Evolutionary conservation across 495 filamentous ascomycete genomes (phyloP).

Genomic region (Penicillium riverlandense): DNA sequence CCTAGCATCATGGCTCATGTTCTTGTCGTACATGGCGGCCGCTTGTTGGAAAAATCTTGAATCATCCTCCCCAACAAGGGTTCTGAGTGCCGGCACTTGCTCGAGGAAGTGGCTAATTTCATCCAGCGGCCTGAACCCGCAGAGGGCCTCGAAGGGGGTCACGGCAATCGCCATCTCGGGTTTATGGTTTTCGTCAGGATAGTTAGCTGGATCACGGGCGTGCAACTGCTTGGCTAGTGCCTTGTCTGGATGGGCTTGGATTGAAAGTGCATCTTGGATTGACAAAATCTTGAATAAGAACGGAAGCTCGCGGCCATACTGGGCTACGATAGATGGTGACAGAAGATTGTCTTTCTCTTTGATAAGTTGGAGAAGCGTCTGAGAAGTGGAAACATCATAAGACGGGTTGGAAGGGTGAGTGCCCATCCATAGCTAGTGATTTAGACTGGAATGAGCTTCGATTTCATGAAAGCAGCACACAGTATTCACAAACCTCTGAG

Average conservation of each 20-base stretch:
- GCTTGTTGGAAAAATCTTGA: slow-evolving; percentile 61
- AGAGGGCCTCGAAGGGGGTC: slow-evolving; percentile 91
- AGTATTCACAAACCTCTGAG: too few relatives aligned
- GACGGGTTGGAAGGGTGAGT: slow-evolving; percentile 95
- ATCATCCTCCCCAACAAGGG: slow-evolving; percentile 63
- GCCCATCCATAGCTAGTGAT: slow-evolving; percentile 88
- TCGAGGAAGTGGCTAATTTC: slow-evolving; percentile 85
- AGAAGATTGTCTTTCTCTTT: slow-evolving; percentile 81
- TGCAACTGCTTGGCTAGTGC: slow-evolving; percentile 89
- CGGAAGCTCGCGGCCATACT: slow-evolving; percentile 73
- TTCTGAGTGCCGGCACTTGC: slow-evolving; percentile 62
- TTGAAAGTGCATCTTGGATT: slow-evolving; percentile 87
- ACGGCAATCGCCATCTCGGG: slow-evolving; percentile 98
- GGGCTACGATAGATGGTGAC: slow-evolving; percentile 58
- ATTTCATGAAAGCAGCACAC: too few relatives aligned
- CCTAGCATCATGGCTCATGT: slow-evolving; percentile 47
- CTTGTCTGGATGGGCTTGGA: slow-evolving; percentile 98
- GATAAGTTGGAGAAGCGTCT: slow-evolving; percentile 82
- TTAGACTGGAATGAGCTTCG: too few relatives aligned
- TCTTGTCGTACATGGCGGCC: slow-evolving; percentile 57
- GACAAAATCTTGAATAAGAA: slow-evolving; percentile 98
- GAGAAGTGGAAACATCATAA: slow-evolving; percentile 75
- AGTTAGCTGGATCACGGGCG: slow-evolving; percentile 81
- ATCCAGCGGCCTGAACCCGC: slow-evolving; percentile 81
- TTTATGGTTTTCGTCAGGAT: slow-evolving; percentile 98